Percentiles rank a stretch among this genome's conserved stretches.
Evolutionary conservation across 352 stramenopile genomes (phyloP).

Genomic region (Pythium dissimile): DNA sequence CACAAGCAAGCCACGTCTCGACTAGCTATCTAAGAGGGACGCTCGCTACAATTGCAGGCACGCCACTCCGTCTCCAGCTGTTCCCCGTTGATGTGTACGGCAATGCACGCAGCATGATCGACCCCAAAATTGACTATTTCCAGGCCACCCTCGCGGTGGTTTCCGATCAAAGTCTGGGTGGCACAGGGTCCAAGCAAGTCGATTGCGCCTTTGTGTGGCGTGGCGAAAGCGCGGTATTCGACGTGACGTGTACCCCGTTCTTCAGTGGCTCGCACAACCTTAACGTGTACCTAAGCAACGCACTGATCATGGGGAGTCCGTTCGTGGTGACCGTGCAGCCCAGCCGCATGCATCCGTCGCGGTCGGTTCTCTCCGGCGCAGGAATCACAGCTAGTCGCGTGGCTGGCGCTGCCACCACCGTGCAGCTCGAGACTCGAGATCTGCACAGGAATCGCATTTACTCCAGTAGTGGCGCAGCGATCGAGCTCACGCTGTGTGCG

Average conservation of each 20-base stretch:
- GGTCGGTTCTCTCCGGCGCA: constrained; percentile 41
- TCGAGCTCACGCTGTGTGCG: constrained; percentile 34
- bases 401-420: constrained; percentile 36
- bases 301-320: constrained; percentile 33
- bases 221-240: not conserved
- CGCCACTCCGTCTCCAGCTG: constrained; percentile 32
- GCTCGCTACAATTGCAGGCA: constrained; percentile 29
- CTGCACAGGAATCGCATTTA: constrained; percentile 59
- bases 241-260: constrained; percentile 27
- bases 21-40: constrained; percentile 30
- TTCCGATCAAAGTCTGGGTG: constrained; percentile 47
- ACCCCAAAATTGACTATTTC: constrained; percentile 29
- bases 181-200: constrained; percentile 34
- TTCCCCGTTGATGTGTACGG: constrained; percentile 43
- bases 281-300: constrained; percentile 38
- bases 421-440: constrained; percentile 47
- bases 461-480: constrained; percentile 14
- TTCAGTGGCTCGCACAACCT: constrained; percentile 57
- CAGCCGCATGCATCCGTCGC: constrained; percentile 32
- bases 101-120: constrained; percentile 29
- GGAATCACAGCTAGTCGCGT: constrained; percentile 43
- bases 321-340: constrained; percentile 44
- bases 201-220: constrained; percentile 11
- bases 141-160: constrained; percentile 32
- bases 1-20: constrained; percentile 16